These are phyloP conservation scores for Moesziomyces aphidis DNA, from an alignment of 1,284 basidiomycete genomes.

Conservation along the genomic window DNA sequence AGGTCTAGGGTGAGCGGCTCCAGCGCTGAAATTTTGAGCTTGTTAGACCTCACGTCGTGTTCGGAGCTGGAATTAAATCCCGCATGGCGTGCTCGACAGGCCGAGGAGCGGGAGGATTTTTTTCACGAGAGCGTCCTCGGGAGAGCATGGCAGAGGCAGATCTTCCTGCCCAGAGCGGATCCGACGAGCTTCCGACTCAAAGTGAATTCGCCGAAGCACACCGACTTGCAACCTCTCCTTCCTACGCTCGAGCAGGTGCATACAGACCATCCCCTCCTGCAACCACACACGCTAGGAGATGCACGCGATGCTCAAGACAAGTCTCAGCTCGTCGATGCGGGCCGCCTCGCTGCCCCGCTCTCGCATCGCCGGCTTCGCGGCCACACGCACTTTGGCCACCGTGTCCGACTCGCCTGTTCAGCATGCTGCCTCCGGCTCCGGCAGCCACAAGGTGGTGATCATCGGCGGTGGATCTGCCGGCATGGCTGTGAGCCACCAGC, in stretches of 20 bases:
- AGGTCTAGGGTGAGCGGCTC: no score
- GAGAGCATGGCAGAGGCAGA: not conserved
- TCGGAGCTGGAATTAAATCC: not conserved
- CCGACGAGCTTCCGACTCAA: not conserved
- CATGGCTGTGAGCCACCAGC: conserved; percentile 67
- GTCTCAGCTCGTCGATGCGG: conserved; percentile 7
- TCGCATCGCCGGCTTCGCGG: conserved; percentile 13
- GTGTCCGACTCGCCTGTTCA: conserved; percentile 35
- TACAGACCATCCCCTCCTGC: not conserved
- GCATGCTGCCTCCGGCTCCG: conserved; percentile 41
- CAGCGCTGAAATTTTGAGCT: no score
- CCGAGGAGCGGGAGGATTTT: not conserved
- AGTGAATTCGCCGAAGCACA: not conserved
- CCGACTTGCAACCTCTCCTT: not conserved
- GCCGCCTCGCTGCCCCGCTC: conserved; percentile 24
- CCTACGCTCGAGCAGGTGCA: not conserved
- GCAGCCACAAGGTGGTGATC: conserved; percentile 65
- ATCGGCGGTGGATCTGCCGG: conserved; percentile 69
- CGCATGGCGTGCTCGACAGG: not conserved
- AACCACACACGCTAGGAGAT: conserved; percentile 12
- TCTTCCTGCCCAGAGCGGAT: not conserved
- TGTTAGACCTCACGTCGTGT: not conserved
- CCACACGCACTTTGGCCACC: conserved; percentile 27
- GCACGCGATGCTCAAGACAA: conserved; percentile 40
- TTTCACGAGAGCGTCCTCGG: not conserved